Evolutionary conservation across 495 filamentous ascomycete genomes (phyloP), one percentile per base, ranked within the genome.

Genomic region (Pseudoneurospora amorphoporcata): DNA sequence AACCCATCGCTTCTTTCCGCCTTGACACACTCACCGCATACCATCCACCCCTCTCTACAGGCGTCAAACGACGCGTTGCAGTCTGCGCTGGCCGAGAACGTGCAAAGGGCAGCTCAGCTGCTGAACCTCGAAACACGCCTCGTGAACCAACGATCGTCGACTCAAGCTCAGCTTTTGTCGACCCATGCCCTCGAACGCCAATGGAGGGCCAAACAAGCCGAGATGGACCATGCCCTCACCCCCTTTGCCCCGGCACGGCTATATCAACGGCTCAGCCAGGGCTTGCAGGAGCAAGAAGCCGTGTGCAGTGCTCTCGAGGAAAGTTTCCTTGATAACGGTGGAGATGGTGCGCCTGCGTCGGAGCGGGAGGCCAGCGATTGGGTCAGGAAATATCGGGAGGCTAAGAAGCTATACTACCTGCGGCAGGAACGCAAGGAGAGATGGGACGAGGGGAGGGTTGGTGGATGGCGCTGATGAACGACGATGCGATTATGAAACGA

Each of bases 391-490:
- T 91, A 95, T 75, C 84, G 92, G 72, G 92, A 90, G 71, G 90
- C 90, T 53, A 91, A 90, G 78, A 92, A 91, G 74, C 81, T 90
- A 73, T 88, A 90, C 71, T 93, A 92, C 73, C 85, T 92, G 16
- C 84, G 93, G 65, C 88, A 88, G 76, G 94, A 97, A 83, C 86
- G 92, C 70, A 95, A 92, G 81, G 92, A 92, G 75, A 84, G 95
- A 77, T 97, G 95, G 95, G 94, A 97, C 84, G 94, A 97, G 81
- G 93, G 94, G 37, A 87, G 94, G 72, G 94, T 97, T 71, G 94
- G 94, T 1, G 94, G 94, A 0, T 97, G 94, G 94, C 86, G 94
- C 72, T 97, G 85, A 90, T 10, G 9, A 23, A 3, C 4, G 65
- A 39, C 9, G 19, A 45, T 65, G 68, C 17, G 19, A 69, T 69